Evolutionary conservation across 1,139 yeast species (phyloP).

Genomic region (Protomyces macrosporus): DNA sequence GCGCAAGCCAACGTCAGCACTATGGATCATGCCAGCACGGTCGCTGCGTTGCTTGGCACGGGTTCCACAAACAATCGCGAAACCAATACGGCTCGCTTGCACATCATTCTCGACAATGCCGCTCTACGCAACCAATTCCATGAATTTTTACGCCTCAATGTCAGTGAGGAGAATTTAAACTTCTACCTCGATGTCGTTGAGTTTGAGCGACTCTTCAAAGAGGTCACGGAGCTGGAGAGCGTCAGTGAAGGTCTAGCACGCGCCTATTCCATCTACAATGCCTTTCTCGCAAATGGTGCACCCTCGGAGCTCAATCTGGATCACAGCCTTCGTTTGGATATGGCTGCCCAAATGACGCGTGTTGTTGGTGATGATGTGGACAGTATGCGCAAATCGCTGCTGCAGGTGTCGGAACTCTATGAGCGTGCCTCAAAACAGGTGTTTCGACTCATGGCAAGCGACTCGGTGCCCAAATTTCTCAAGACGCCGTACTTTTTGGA

Average conservation of each 20-base stretch:
- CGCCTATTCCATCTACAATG: conserved; percentile 48
- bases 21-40: neutral
- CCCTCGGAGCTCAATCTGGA: conserved; percentile 70
- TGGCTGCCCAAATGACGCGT: conserved; percentile 45
- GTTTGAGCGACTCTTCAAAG: conserved; percentile 27
- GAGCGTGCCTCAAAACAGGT: conserved; percentile 32
- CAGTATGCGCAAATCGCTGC: conserved; percentile 24
- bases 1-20: neutral
- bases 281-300: conserved; percentile 64
- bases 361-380: conserved; percentile 22
- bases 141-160: conserved; percentile 56
- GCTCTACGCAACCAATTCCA: conserved; percentile 68
- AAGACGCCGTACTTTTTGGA: conserved; percentile 22
- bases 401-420: conserved; percentile 29
- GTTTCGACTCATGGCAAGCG: conserved; percentile 33
- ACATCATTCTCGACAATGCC: conserved; percentile 62
- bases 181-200: conserved; percentile 58
- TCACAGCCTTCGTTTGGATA: conserved; percentile 49
- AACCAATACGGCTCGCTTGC: conserved; percentile 38
- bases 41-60: neutral
- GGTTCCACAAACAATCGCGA: conserved; percentile 4
- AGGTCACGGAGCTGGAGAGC: conserved; percentile 33
- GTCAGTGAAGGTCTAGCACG: conserved; percentile 28
- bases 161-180: conserved; percentile 70
- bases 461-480: conserved; percentile 33